Conservation (phyloP, 495 filamentous ascomycete genomes). For the Penicillium cataractarum region DNA sequence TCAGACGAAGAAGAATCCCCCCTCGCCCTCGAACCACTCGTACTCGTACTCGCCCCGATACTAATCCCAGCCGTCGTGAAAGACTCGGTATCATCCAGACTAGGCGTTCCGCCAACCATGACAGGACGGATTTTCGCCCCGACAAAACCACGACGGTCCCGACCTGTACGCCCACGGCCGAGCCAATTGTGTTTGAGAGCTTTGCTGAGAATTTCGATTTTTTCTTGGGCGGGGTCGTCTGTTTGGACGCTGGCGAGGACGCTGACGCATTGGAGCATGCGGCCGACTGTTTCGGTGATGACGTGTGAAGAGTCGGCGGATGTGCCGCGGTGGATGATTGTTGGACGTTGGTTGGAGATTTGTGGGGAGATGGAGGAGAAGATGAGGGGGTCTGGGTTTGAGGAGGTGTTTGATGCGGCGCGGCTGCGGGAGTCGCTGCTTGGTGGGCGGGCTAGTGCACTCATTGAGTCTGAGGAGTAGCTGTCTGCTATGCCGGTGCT, state of each 20-base stretch:
- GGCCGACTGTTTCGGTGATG: constrained; percentile 85
- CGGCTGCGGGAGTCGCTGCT: constrained; percentile 61
- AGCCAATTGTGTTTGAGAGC: constrained; percentile 96
- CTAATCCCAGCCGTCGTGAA: constrained; percentile 34
- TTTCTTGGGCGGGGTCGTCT: constrained; percentile 72
- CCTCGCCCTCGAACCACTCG: constrained; percentile 23
- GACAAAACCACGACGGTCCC: constrained; percentile 88
- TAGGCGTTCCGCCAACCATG: constrained; percentile 34
- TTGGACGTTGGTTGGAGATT: constrained; percentile 38
- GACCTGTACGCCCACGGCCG: constrained; percentile 82
- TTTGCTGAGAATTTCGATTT: constrained; percentile 80
- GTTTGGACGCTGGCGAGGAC: constrained; percentile 79
- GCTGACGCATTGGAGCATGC: constrained; percentile 95
- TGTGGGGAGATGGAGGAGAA: constrained; percentile 57
- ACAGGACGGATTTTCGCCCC: constrained; percentile 59
- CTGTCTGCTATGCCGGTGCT: constrained; percentile 56
- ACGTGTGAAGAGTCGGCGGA: constrained; percentile 73
- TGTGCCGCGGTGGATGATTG: constrained; percentile 42
- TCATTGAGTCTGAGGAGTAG: constrained; percentile 51
- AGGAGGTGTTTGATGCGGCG: constrained; percentile 86
- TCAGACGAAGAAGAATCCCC: constrained; percentile 36
- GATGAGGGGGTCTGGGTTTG: constrained; percentile 51
- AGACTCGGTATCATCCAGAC: constrained; percentile 29
- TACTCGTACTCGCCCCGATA: constrained; percentile 32
- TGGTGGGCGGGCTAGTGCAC: constrained; percentile 47